phyloP scores from a whole-genome alignment of 345 rosid genomes.

The Dipteronia sinensis region DNA sequence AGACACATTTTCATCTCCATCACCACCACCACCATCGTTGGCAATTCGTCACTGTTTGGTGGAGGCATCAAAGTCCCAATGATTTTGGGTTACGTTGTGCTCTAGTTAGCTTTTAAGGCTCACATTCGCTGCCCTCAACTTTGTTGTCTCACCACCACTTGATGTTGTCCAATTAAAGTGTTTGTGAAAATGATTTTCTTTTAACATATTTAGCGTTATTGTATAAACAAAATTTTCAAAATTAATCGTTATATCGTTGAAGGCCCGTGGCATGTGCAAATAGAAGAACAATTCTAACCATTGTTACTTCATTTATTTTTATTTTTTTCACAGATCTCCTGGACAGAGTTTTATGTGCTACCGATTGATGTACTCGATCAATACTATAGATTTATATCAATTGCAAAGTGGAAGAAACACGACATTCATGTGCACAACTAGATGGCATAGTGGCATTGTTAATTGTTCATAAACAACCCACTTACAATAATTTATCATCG shows the following conservation, averaged over 20 bases:
- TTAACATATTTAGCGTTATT: background rate
- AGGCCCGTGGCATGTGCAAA: no score
- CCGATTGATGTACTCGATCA: background rate
- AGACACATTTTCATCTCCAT: slow-evolving; percentile 18
- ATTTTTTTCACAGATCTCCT: no score
- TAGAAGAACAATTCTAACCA: no score
- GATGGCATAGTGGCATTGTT: no score
- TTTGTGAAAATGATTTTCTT: background rate
- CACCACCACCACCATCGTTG: background rate
- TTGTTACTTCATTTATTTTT: no score
- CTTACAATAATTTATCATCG: background rate
- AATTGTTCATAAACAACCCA: background rate
- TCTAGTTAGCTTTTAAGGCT: slow-evolving; percentile 47
- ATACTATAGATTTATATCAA: no score
- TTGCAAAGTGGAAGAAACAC: background rate
- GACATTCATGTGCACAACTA: slow-evolving; percentile 23
- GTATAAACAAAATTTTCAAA: background rate
- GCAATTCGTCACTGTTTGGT: background rate
- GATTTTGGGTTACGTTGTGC: slow-evolving; percentile 74
- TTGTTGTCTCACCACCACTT: slow-evolving; percentile 19
- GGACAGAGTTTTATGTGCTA: no score
- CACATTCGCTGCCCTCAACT: slow-evolving; percentile 13
- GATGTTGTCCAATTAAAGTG: background rate
- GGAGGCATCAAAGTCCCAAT: slow-evolving; percentile 69
- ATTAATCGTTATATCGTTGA: no score